These are phyloP conservation scores for Blastobotrys persicus DNA, from an alignment of 1,139 yeast species.

Conservation along the genomic window DNA sequence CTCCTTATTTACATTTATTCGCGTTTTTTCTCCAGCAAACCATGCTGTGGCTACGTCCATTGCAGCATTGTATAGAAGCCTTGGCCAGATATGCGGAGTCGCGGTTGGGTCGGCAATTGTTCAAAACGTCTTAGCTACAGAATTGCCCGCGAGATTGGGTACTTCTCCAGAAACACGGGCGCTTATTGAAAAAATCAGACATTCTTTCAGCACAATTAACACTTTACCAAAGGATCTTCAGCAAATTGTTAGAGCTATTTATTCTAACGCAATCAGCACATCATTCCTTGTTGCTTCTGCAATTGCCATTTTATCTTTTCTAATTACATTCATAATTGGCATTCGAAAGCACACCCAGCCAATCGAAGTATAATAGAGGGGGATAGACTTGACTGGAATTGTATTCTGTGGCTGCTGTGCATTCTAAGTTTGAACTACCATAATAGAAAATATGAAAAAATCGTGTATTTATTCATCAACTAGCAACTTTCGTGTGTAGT, in stretches of 20 bases:
- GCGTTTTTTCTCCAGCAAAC: slow-evolving; percentile 56
- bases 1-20: slow-evolving; percentile 54
- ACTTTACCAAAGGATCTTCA: background rate
- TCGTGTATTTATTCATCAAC: no score
- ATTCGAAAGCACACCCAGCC: background rate
- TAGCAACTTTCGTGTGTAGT: no score
- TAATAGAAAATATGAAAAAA: no score
- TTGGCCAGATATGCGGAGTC: slow-evolving; percentile 72
- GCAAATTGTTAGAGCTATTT: background rate
- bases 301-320: background rate
- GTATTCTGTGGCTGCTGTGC: no score
- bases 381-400: no score
- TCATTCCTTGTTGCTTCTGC: slow-evolving; percentile 3
- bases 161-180: background rate
- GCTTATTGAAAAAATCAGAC: slow-evolving; percentile 2
- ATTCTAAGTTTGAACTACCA: no score
- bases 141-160: slow-evolving; percentile 33
- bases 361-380: background rate
- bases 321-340: background rate
- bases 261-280: background rate
- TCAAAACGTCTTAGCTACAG: slow-evolving; percentile 41
- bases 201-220: background rate
- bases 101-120: slow-evolving; percentile 66
- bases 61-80: slow-evolving; percentile 70
- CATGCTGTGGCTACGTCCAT: slow-evolving; percentile 77